Conservation (phyloP, 1,284 basidiomycete genomes). For the Microbotryum silenes-acaulis region DNA sequence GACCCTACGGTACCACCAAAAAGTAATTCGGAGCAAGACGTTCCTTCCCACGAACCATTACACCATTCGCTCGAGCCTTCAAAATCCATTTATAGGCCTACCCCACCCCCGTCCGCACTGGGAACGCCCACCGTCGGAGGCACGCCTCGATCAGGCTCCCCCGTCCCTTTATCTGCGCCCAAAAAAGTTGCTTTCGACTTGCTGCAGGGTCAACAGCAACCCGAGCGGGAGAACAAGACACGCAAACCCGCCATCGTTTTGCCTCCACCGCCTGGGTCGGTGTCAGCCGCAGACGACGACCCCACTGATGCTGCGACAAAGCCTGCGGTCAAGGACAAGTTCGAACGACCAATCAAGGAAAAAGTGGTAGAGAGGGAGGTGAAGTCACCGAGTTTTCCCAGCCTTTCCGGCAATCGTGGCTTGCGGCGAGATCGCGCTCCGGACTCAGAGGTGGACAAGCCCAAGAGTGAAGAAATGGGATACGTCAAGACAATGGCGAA, state of each 20-base stretch:
- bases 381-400: conserved; percentile 1
- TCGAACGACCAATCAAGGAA: conserved; percentile 23
- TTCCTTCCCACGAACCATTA: not conserved
- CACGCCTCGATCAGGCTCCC: not conserved
- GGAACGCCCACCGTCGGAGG: conserved; percentile 2
- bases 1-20: not conserved
- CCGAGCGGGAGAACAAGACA: not conserved
- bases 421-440: not conserved
- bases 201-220: not conserved
- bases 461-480: conserved; percentile 14
- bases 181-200: conserved; percentile 21
- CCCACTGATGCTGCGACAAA: not conserved
- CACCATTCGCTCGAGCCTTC: conserved; percentile 9
- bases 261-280: not conserved
- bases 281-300: not conserved
- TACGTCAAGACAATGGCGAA: not conserved
- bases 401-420: no score
- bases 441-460: conserved; percentile 3
- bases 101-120: conserved; percentile 14
- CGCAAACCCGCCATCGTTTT: conserved; percentile 21
- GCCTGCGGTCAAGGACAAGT: not conserved
- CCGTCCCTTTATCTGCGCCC: not conserved
- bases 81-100: conserved; percentile 22
- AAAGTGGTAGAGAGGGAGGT: conserved; percentile 24
- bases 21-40: not conserved